Base-by-base conservation (phyloP, 2,329 filamentous ascomycete species). In the Penicillium sp. region DNA sequence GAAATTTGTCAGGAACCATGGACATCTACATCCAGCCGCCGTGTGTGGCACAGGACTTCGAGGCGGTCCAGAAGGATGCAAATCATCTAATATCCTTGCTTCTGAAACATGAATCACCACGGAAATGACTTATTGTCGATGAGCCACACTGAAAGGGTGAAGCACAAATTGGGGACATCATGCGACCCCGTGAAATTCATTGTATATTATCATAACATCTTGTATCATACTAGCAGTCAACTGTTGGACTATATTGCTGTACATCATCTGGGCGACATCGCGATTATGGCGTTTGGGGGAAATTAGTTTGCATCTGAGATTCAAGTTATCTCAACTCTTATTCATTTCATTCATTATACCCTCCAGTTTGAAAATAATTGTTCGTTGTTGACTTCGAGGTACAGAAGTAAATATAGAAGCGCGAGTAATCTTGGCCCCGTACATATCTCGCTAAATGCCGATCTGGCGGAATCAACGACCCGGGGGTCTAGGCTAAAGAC, bases 1-100 rank as follows among this genome's bases (percentile, higher is more conserved):
- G 41, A 5, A 61, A 69, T 33, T 53, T 81, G 33, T 65, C 59
- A 43, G 79, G 79, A 5, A 73, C 73, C 4, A 55, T 74, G 33
- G 72, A 76, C 29, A 59, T 81, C 17, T 51, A 65, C 15, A 47
- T 70, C 10, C 31, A 55, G 5, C 55, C 46, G 12, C 4, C 37
- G 17, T 54, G 63, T n/a, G 27, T 73, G 23, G 60, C 54, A 21
- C 65, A 63, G 10, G 62, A 55, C 35, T 65, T 65, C 40, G 60
- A 64, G 41, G 56, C 63, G 21, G 31, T 76, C 33, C 58, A 67
- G 43, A 47, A 65, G 23, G 64, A 74, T 45, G 55, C 59, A 21
- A 51, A 61, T 33, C 41, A 47, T 31, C 48, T 60, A 51, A 46
- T 54, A 49, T 50, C 58, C 62, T 21, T 42, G 37, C 43, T 57